These are phyloP conservation scores for Pythium phragmitis DNA, from an alignment of 352 stramenopile species.

Conservation along the genomic window DNA sequence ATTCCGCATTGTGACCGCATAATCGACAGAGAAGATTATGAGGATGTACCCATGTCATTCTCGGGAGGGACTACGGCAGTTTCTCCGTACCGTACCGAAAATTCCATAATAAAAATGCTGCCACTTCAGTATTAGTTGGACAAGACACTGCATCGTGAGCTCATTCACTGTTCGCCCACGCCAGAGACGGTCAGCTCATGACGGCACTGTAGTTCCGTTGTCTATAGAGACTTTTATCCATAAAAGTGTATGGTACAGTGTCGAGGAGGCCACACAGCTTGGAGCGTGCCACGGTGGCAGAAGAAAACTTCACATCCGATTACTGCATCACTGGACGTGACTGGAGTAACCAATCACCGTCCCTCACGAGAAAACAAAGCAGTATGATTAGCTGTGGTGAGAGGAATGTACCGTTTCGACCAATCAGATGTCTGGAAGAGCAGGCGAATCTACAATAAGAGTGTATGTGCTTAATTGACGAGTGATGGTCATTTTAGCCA, in stretches of 20 bases:
- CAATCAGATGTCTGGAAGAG: not conserved
- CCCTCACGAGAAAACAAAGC: not conserved
- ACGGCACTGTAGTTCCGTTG: too few relatives aligned
- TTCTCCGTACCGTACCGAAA: not conserved
- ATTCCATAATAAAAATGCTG: too few relatives aligned
- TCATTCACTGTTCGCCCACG: not conserved
- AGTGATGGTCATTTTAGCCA: constrained; percentile 22
- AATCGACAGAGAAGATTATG: not conserved
- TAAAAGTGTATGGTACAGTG: too few relatives aligned
- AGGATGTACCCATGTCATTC: constrained; percentile 1
- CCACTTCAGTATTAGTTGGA: too few relatives aligned
- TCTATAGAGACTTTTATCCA: too few relatives aligned
- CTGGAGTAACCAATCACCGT: constrained; percentile 8
- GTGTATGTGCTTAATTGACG: constrained; percentile 7
- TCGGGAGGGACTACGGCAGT: not conserved
- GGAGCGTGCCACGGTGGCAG: too few relatives aligned
- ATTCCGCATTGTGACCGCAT: not conserved
- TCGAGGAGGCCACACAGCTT: too few relatives aligned
- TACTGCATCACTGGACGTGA: not conserved
- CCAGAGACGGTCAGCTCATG: not conserved
- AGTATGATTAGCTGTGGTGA: not conserved
- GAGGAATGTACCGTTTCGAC: not conserved
- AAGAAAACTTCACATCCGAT: not conserved
- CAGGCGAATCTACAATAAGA: constrained; percentile 7
- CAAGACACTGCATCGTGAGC: too few relatives aligned